Evolutionary conservation across 2,329 filamentous ascomycete species (phyloP).

Genomic region (Colletotrichum sansevieriae): DNA sequence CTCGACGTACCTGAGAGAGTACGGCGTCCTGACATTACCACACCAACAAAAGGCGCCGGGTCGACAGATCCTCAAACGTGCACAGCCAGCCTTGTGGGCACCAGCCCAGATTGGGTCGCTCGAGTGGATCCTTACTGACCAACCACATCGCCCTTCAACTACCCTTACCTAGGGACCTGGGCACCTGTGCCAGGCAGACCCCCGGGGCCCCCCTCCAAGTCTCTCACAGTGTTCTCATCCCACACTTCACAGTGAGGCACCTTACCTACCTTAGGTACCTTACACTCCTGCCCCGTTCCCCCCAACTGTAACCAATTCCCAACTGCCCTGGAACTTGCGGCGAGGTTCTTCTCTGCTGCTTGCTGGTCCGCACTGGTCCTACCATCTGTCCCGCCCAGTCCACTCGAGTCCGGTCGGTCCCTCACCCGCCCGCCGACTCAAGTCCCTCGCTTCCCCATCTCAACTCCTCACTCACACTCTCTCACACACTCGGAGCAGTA

Average conservation of each 20-base stretch:
- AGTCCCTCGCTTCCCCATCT: slow-evolving; percentile 38
- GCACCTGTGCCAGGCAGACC: no score
- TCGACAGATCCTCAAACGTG: slow-evolving; percentile 44
- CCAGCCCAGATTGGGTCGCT: slow-evolving; percentile 32
- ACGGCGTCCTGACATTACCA: not conserved
- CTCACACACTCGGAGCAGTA: not conserved
- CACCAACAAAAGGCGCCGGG: slow-evolving; percentile 25
- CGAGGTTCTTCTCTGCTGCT: no score
- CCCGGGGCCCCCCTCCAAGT: no score
- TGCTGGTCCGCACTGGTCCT: not conserved
- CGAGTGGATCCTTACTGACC: slow-evolving; percentile 12
- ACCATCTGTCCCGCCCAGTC: slow-evolving; percentile 15
- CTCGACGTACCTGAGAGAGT: not conserved
- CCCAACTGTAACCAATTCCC: slow-evolving; percentile 24
- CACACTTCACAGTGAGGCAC: not conserved
- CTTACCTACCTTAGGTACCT: not conserved
- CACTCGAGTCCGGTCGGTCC: slow-evolving; percentile 16
- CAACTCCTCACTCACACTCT: slow-evolving; percentile 31
- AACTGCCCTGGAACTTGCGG: slow-evolving; percentile 5
- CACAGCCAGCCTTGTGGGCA: slow-evolving; percentile 45
- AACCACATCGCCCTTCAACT: slow-evolving; percentile 20
- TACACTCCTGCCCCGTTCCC: not conserved
- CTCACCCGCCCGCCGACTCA: slow-evolving; percentile 19
- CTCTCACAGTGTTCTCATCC: no score
- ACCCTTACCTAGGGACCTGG: no score